Conservation (phyloP, 345 rosid species). For the Populus deltoides region DNA sequence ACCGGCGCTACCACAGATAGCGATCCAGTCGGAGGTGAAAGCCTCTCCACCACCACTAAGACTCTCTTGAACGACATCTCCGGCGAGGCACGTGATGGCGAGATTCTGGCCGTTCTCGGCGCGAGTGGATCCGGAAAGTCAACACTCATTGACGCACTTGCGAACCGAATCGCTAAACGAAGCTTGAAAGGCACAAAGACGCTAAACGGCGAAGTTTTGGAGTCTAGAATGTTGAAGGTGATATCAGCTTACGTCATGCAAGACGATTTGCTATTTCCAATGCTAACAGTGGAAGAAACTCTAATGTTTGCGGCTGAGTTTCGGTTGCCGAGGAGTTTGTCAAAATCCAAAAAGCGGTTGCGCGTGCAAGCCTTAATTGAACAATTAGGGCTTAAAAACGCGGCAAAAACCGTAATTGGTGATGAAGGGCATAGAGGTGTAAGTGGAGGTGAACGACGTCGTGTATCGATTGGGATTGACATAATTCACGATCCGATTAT, state of each 20-base stretch:
- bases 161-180: slow-evolving; percentile 78
- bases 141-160: slow-evolving; percentile 73
- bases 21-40: slow-evolving; percentile 43
- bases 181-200: slow-evolving; percentile 66
- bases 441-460: slow-evolving; percentile 86
- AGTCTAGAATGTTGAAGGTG: slow-evolving; percentile 70
- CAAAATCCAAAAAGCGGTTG: slow-evolving; percentile 67
- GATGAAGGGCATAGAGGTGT: slow-evolving; percentile 97
- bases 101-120: slow-evolving; percentile 84
- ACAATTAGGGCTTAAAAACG: slow-evolving; percentile 78
- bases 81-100: slow-evolving; percentile 86
- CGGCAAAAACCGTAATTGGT: slow-evolving; percentile 81
- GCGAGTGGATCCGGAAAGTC: slow-evolving; percentile 96
- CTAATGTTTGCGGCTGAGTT: slow-evolving; percentile 91
- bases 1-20: slow-evolving; percentile 20
- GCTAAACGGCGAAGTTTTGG: slow-evolving; percentile 68
- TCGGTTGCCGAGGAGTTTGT: slow-evolving; percentile 65
- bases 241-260: slow-evolving; percentile 96
- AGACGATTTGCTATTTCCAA: slow-evolving; percentile 78
- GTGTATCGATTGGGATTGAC: slow-evolving; percentile 90
- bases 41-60: slow-evolving; percentile 46
- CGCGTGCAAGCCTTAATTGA: slow-evolving; percentile 83
- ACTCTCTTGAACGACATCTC: slow-evolving; percentile 71
- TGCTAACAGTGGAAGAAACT: slow-evolving; percentile 89
- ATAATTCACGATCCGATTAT: slow-evolving; percentile 88